Percentiles rank a stretch among this genome's conserved stretches.
These are phyloP conservation scores for Tagetes patula DNA, from an alignment of 129 eudicot genomes.

Conservation along the genomic window DNA sequence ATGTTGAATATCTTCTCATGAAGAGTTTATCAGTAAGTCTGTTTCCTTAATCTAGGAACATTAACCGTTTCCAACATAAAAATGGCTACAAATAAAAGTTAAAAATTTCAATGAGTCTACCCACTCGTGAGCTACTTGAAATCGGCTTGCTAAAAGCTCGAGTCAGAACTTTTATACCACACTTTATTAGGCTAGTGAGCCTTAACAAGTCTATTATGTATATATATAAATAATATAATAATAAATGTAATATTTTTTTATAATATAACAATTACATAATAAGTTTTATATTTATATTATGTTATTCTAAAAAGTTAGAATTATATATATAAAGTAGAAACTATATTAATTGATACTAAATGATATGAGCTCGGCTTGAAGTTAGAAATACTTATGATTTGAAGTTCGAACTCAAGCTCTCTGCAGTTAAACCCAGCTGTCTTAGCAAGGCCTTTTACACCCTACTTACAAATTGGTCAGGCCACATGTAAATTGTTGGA, in stretches of 20 bases:
- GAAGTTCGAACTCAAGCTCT: not conserved
- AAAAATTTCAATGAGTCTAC: not conserved
- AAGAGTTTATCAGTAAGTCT: conserved; percentile 92
- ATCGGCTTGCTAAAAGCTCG: not conserved
- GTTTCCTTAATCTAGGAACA: not conserved
- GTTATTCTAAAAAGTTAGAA: not conserved
- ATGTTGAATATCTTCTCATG: conserved; percentile 92
- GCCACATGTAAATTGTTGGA: not conserved
- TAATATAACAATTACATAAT: too few species aligned
- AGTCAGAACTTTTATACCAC: not conserved
- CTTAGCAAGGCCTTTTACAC: not conserved
- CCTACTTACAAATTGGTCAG: not conserved
- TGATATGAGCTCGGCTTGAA: not conserved
- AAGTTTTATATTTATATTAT: too few species aligned
- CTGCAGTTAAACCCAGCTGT: not conserved
- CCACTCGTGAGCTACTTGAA: not conserved
- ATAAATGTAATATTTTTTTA: too few species aligned
- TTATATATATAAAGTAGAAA: not conserved
- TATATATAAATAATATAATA: too few species aligned
- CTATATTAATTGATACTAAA: not conserved
- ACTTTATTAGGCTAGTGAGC: not conserved
- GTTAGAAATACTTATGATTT: not conserved
- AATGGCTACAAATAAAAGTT: not conserved
- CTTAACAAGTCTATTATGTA: not conserved
- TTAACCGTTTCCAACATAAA: not conserved